These are phyloP conservation scores for Russula compacta DNA, from an alignment of 768 basidiomycete species.

Conservation along the genomic window DNA sequence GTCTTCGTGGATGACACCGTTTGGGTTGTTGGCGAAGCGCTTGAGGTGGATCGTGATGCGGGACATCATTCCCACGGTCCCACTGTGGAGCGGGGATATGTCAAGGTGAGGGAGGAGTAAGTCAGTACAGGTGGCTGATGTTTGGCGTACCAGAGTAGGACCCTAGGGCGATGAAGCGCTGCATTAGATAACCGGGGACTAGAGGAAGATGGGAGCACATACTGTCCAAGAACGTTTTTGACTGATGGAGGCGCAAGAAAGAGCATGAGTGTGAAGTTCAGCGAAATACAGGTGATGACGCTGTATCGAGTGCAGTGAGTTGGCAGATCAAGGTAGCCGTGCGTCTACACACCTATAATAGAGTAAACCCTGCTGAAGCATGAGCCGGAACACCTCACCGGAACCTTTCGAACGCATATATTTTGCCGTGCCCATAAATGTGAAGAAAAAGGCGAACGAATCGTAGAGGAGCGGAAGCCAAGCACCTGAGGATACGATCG, in stretches of 20 bases:
- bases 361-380: constrained; percentile 9
- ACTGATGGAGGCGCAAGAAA: constrained; percentile 23
- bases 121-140: no score
- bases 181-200: neutral
- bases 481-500: constrained; percentile 29
- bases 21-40: constrained; percentile 24
- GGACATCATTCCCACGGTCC: constrained; percentile 56
- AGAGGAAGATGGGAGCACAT: neutral
- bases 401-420: neutral
- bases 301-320: constrained; percentile 16
- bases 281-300: constrained; percentile 31
- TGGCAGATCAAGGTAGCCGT: neutral
- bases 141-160: constrained; percentile 3
- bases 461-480: constrained; percentile 37
- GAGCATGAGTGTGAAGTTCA: constrained; percentile 34
- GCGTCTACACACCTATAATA: constrained; percentile 9
- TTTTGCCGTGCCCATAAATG: constrained; percentile 25
- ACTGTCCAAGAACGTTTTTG: constrained; percentile 33
- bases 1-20: neutral
- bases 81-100: neutral
- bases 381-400: constrained; percentile 1
- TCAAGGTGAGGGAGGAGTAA: neutral
- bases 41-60: constrained; percentile 52
- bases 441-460: constrained; percentile 29
- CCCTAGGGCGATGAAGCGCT: neutral